These are phyloP conservation scores for Dryadomyces sulphureus DNA, from an alignment of 2,329 filamentous ascomycete species.

Conservation along the genomic window DNA sequence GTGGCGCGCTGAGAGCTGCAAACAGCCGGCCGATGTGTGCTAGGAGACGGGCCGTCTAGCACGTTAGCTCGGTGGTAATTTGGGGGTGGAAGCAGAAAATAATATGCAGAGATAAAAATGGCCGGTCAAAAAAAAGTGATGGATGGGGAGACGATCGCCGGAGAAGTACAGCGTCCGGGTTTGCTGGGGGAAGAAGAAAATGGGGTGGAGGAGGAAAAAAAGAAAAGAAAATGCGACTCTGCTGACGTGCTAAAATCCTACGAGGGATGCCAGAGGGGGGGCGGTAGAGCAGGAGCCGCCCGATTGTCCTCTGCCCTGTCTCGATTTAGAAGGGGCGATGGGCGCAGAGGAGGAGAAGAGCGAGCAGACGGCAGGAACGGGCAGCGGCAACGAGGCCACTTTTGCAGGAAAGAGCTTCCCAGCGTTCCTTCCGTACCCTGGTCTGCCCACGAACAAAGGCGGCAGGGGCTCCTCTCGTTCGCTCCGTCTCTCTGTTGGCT, in stretches of 20 bases:
- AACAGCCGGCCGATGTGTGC: neutral
- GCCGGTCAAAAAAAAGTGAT: neutral
- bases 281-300: neutral
- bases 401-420: neutral
- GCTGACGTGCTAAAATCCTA: neutral
- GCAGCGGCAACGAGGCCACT: too few species aligned
- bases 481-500: neutral
- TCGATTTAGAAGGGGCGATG: neutral
- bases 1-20: neutral
- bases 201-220: neutral
- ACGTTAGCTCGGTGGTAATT: neutral
- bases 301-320: too few species aligned
- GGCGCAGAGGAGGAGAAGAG: neutral
- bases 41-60: neutral
- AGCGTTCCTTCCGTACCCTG: too few species aligned
- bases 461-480: neutral
- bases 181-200: neutral
- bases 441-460: neutral
- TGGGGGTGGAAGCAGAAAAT: neutral
- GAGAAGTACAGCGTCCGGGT: too few species aligned
- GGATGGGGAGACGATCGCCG: neutral
- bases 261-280: neutral
- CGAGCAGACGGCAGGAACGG: too few species aligned
- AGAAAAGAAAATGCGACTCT: neutral
- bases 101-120: neutral